These are phyloP conservation scores for Cladorrhinum samala DNA, from an alignment of 495 filamentous ascomycete genomes.

Conservation along the genomic window DNA sequence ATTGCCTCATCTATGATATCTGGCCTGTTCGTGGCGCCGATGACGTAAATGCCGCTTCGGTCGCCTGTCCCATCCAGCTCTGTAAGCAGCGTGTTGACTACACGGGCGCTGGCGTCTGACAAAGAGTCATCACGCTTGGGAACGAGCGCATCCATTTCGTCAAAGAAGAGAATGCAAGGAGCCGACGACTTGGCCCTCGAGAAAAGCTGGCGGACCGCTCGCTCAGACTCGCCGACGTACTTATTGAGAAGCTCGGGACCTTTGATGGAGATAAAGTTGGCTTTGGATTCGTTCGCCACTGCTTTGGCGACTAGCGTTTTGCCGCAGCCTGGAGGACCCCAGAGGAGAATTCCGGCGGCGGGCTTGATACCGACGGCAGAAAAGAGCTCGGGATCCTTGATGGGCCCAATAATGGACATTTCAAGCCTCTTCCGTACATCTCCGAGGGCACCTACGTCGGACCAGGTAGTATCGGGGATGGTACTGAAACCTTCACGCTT, in stretches of 20 bases:
- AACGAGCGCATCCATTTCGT: conserved; percentile 90
- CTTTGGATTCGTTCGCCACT: conserved; percentile 88
- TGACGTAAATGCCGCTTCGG: conserved; percentile 84
- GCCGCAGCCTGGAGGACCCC: conserved; percentile 95
- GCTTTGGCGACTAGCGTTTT: conserved; percentile 96
- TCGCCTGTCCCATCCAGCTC: conserved; percentile 84
- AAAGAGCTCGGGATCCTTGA: conserved; percentile 77
- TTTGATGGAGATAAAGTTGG: conserved; percentile 98
- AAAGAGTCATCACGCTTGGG: conserved; percentile 76
- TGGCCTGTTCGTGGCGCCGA: conserved; percentile 90
- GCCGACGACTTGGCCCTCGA: conserved; percentile 76
- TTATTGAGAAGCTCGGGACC: conserved; percentile 92
- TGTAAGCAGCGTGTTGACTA: conserved; percentile 95
- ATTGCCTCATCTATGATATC: conserved; percentile 97
- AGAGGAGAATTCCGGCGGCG: conserved; percentile 86
- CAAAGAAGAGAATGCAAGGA: conserved; percentile 96
- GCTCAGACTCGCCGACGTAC: conserved; percentile 92
- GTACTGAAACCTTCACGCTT: conserved; percentile 96
- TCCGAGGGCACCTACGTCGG: conserved; percentile 80
- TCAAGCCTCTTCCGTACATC: conserved; percentile 75
- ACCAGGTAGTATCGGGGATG: conserved; percentile 95
- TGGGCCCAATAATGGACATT: conserved; percentile 87
- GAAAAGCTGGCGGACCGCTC: conserved; percentile 89
- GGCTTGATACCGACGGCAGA: conserved; percentile 75
- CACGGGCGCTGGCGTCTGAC: conserved; percentile 75